These are phyloP conservation scores for Phylloboletellus chloephorus DNA, from an alignment of 1,284 basidiomycete genomes.

Conservation along the genomic window DNA sequence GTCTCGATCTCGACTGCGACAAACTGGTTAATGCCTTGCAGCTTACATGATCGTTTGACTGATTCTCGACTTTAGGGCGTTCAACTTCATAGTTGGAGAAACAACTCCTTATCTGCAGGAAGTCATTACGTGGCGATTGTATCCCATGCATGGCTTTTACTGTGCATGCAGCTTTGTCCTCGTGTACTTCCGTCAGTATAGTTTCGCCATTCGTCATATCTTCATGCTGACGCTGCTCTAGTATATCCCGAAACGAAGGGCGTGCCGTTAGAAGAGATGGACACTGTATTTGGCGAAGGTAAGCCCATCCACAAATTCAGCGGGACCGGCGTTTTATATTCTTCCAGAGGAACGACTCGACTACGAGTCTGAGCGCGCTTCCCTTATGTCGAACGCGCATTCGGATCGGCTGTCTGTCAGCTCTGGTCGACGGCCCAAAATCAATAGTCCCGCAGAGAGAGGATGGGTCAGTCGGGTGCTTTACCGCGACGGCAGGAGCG, in stretches of 20 bases:
- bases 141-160: constrained; percentile 96
- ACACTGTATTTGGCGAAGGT: constrained; percentile 79
- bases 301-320: constrained; percentile 2
- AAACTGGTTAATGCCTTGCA: constrained; percentile 34
- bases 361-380: constrained; percentile 66
- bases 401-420: constrained; percentile 36
- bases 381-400: constrained; percentile 43
- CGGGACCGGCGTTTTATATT: constrained; percentile 32
- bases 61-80: constrained; percentile 51
- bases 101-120: constrained; percentile 88
- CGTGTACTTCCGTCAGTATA: constrained; percentile 67
- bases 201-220: neutral
- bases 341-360: constrained; percentile 54
- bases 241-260: constrained; percentile 83
- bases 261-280: constrained; percentile 79
- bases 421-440: constrained; percentile 26
- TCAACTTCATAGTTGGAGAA: constrained; percentile 88
- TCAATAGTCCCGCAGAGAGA: constrained; percentile 20
- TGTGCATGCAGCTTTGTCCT: constrained; percentile 84
- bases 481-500: constrained; percentile 40
- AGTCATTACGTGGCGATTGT: constrained; percentile 86
- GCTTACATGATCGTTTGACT: constrained; percentile 30
- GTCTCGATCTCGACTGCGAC: constrained; percentile 88
- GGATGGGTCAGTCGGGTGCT: constrained; percentile 52
- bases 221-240: constrained; percentile 25